Conservation (phyloP, 2,329 filamentous ascomycete species). For the Aspergillus awamori region DNA sequence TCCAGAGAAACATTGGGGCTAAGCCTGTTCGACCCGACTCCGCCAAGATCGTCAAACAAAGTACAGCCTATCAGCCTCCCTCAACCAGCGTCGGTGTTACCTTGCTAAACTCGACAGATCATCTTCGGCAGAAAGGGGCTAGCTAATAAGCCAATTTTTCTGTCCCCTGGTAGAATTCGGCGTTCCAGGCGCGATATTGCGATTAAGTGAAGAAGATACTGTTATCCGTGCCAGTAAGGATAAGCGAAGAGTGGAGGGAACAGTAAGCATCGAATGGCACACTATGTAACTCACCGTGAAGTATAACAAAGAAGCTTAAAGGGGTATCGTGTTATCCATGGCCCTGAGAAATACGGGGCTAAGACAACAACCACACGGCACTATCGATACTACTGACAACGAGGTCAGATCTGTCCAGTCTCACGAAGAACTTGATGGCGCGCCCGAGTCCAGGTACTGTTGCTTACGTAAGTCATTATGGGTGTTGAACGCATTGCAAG, state of each 20-base stretch:
- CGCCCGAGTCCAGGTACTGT: not conserved
- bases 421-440: not conserved
- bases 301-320: not conserved
- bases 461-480: not conserved
- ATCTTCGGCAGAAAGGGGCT: not conserved
- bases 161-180: not conserved
- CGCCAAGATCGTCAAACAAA: not conserved
- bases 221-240: not conserved
- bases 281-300: not conserved
- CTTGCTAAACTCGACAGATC: not conserved
- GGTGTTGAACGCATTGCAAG: not conserved
- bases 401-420: not conserved
- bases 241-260: not conserved
- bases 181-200: not conserved
- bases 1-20: not conserved
- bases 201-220: not conserved
- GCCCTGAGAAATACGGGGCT: not conserved
- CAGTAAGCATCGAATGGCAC: not conserved
- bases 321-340: not conserved
- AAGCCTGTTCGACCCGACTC: not conserved
- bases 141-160: not conserved
- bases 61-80: not conserved
- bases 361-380: not conserved
- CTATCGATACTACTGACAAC: not conserved
- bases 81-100: not conserved